A percentile compares a stretch with the other conserved stretches of the same genome.
These are phyloP conservation scores for Serendipita sp. DNA, from an alignment of 768 basidiomycete species.

Conservation along the genomic window DNA sequence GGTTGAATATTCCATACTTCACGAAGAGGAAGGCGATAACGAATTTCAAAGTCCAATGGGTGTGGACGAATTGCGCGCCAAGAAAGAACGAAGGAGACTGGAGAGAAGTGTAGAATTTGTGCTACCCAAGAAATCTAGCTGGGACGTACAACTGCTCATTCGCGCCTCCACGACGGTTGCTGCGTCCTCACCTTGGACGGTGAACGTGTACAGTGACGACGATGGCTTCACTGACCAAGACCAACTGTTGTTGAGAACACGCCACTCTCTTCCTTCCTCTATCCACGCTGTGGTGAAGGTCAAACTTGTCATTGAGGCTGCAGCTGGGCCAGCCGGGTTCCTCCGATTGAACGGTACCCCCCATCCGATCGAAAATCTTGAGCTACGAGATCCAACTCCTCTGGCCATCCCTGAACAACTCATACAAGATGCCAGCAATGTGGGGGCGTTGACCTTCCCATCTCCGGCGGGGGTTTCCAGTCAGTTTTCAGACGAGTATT, in stretches of 20 bases:
- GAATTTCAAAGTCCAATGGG: constrained; percentile 22
- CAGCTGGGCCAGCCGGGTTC: constrained; percentile 53
- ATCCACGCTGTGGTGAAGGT: constrained; percentile 72
- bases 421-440: constrained; percentile 56
- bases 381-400: constrained; percentile 51
- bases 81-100: constrained; percentile 51
- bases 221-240: constrained; percentile 27
- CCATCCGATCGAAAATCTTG: constrained; percentile 44
- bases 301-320: constrained; percentile 56
- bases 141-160: constrained; percentile 70
- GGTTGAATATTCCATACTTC: constrained; percentile 70
- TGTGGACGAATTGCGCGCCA: constrained; percentile 45
- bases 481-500: constrained; percentile 5
- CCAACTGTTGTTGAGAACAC: constrained; percentile 37
- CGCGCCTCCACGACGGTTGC: constrained; percentile 59
- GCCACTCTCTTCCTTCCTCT: constrained; percentile 54
- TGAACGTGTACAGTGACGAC: constrained; percentile 10
- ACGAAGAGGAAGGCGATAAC: constrained; percentile 44
- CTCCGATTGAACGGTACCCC: constrained; percentile 78
- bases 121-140: constrained; percentile 61
- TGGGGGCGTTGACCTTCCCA: constrained; percentile 45
- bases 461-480: constrained; percentile 18
- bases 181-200: constrained; percentile 56
- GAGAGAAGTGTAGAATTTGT: constrained; percentile 66
- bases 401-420: constrained; percentile 41